Evolutionary conservation across 1,284 basidiomycete genomes (phyloP).

Genomic region (Agroathelia rolfsii): DNA sequence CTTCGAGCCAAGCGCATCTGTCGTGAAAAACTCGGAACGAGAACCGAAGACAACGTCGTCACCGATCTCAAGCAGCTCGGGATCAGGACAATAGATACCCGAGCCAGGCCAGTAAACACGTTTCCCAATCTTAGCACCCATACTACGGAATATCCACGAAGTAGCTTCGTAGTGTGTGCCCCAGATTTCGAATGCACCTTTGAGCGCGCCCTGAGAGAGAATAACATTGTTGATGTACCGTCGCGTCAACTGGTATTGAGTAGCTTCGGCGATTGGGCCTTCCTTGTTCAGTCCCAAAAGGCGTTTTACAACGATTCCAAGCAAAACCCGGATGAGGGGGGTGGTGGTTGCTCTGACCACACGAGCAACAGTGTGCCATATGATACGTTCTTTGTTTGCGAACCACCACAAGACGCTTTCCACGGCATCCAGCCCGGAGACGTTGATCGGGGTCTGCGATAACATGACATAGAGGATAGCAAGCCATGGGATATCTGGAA

Average conservation of each 20-base stretch:
- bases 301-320: conserved; percentile 32
- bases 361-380: conserved; percentile 29
- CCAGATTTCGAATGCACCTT: conserved; percentile 19
- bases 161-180: conserved; percentile 25
- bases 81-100: conserved; percentile 33
- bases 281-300: conserved; percentile 24
- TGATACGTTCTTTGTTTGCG: conserved; percentile 27
- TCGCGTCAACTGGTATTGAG: conserved; percentile 16
- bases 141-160: conserved; percentile 29
- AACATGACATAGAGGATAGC: conserved; percentile 28
- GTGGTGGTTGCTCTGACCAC: conserved; percentile 27
- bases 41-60: conserved; percentile 40
- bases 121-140: conserved; percentile 38
- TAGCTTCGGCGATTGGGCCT: conserved; percentile 11
- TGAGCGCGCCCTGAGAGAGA: conserved; percentile 18
- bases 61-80: conserved; percentile 35
- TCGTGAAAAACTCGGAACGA: conserved; percentile 32
- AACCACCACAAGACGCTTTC: conserved; percentile 35
- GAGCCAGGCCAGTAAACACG: conserved; percentile 40
- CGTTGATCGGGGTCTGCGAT: conserved; percentile 18
- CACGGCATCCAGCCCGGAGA: conserved; percentile 20
- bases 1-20: conserved; percentile 28
- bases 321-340: conserved; percentile 28
- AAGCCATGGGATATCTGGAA: conserved; percentile 32
- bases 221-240: conserved; percentile 18